Evolutionary conservation across 108 stramenopile genomes (phyloP), one percentile per base, ranked within the genome.

Genomic region (Mediolabrus comicus): DNA sequence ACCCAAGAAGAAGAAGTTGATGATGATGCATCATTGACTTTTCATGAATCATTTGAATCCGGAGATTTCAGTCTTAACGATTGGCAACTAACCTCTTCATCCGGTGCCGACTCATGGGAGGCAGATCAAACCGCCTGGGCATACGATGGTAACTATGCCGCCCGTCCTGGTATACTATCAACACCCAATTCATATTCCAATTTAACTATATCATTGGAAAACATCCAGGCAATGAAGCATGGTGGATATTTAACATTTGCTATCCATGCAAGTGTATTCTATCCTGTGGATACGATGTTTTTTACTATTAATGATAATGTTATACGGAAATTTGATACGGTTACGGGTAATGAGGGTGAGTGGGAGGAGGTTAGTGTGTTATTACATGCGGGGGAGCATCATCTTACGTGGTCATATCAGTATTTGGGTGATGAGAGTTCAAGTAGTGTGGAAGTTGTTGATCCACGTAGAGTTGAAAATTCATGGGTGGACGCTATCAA

Each of bases 1-100:
- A 19, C 53, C 67, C 64, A 31, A 43, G 64, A 31, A 43, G 49
- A 52, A 22, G 49, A 26, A n/a, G n/a, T n/a, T n/a, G n/a, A n/a
- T n/a, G n/a, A n/a, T n/a, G n/a, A n/a, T n/a, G n/a, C n/a, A 34
- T 17, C 65, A 14, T 41, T 19, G 16, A 10, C 53, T 57, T 69
- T 69, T 17, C 66, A 49, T 30, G 77, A 78, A 28, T 78, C 77
- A n/a, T 78, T 78, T 43, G 77, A 78, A 58, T 16, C 53, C 5
- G 69, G 69, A 17, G 59, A 61, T 39, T 61, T 78, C 58, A 41
- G 61, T 52, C 31, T 36, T 31, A 31, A 64, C 55, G 46, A 54
- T 28, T 65, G 69, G 59, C 16, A 32, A 3, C 52, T 53, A 27
- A 63, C 75, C 43, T 52, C 75, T 28, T 30, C 30, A 22, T 26